These are phyloP conservation scores for Lathyrus sativus DNA, from an alignment of 306 rosid genomes.

Conservation along the genomic window DNA sequence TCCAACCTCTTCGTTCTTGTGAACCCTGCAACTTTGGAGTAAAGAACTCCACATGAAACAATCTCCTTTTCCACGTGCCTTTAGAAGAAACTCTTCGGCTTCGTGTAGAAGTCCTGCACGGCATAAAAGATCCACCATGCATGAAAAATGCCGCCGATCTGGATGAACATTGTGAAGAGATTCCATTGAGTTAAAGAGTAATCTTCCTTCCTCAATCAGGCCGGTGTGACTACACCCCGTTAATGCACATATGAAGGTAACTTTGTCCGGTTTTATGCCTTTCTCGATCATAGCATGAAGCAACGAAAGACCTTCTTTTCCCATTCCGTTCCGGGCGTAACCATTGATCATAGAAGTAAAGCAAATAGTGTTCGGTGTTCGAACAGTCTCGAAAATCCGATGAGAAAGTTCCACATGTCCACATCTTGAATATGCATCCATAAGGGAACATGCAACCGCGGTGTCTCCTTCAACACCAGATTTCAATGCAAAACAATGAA, in stretches of 20 bases:
- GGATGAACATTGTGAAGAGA: conserved; percentile 53
- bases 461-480: conserved; percentile 62
- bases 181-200: conserved; percentile 64
- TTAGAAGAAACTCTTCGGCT: conserved; percentile 62
- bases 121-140: conserved; percentile 84
- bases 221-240: conserved; percentile 77
- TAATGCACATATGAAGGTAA: conserved; percentile 72
- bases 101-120: conserved; percentile 73
- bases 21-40: conserved; percentile 69
- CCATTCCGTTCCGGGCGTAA: conserved; percentile 77
- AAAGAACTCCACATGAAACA: conserved; percentile 74
- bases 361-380: conserved; percentile 64
- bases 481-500: conserved; percentile 68
- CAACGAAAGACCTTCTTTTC: conserved; percentile 61
- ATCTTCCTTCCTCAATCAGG: conserved; percentile 65
- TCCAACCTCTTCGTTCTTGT: conserved; percentile 67
- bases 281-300: conserved; percentile 61
- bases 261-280: conserved; percentile 73
- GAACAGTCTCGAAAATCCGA: conserved; percentile 55
- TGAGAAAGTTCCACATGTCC: conserved; percentile 65
- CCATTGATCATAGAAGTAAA: conserved; percentile 81
- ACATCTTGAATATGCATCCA: conserved; percentile 72
- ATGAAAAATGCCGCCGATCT: conserved; percentile 69
- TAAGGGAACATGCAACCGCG: conserved; percentile 67
- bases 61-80: conserved; percentile 50